Base-by-base conservation (phyloP, 148 eudicot species). In the Polygonum aviculare region DNA sequence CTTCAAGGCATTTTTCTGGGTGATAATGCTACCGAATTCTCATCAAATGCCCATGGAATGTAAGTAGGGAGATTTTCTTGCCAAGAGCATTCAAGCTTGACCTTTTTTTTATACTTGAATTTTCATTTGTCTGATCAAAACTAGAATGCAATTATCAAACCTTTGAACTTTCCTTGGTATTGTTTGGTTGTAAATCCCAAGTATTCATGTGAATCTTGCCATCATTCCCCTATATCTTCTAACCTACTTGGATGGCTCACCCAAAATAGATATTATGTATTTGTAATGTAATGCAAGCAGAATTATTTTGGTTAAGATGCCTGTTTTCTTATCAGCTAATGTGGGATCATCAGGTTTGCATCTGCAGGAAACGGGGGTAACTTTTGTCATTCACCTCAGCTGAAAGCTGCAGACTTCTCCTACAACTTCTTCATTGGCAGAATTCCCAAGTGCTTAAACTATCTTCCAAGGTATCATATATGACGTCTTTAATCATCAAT, bases 391-490 rank as follows among this genome's bases (percentile, higher is more conserved):
- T 86, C 89, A 31, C 82, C 98, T 84, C 91, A 85, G 77, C 79
- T 96, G 44, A 93, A 83, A 85, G 84, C 83, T 71, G 93, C 87
- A 50, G 94, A 96, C 82, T 87, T 96, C 69, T 91, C 98, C 2
- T 86, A 83, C 78, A 96, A 93, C 78, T 91, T 89, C 79, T 84
- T 96, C 48, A 75, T 78, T 75, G 99, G 99, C 44, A 79, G 69
- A 82, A 83, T 96, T 63, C 97, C 99, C 5, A 86, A 88, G 83
- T 96, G 99, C 87, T 85, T 96, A 86, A 84, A 83, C 22, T 77
- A 82, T 82, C 86, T 96, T 44, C 91, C 97, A 69, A 88, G 92
- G 98, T 95, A 67, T n/a, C 44, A 67, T 16, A 67, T 36, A 3
- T 67, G 72, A 36, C 44, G 14, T 36, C 21, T 38, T 10, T 38